Evolutionary conservation across 139 green algal genomes (phyloP), one percentile per base, ranked within the genome.

Genomic region (Desmodesmus armatus): DNA sequence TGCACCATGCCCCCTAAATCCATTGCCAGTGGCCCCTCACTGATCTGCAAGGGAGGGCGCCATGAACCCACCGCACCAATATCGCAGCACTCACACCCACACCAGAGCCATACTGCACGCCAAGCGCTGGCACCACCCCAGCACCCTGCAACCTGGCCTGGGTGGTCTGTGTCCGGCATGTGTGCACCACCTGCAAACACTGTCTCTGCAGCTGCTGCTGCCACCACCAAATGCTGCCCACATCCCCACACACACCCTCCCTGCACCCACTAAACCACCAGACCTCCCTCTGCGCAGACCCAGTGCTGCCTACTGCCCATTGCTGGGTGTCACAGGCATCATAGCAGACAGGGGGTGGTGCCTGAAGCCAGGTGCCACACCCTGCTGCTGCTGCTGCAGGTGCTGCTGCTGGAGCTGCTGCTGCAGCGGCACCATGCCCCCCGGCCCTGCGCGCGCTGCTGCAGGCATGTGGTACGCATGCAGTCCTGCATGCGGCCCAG

Each of bases 261-360:
- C 47, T 55, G 47, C 47, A 55, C 47, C 7, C 47, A 13, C 9
- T 13, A 21, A 13, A 21, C 47, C 7, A 7, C 7, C 9, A 7
- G 47, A 21, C 47, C 47, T 55, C 13, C 47, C 47, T 13, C 7
- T 55, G 47, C 47, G 47, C 13, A 21, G 47, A 55, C 47, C 47
- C 7, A 21, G 29, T 72, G 63, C 17, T 15, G n/a, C 63, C 40
- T 9, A 40, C 43, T 63, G 27, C 27, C 71, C n/a, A n/a, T n/a
- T n/a, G 35, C 5, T 25, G 9, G 44, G 25, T 33, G 25, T 17
- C 23, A 67, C 73, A 67, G 73, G 73, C 31, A 41, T 47, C 73
- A 80, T 80, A 6, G 53, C 40, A 37, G 73, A 80, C 73, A 67
- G 66, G 2, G 73, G 73, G 29, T 80, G 73, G 33, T 80, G 73